phyloP scores from a whole-genome alignment of 495 filamentous ascomycete species.

The Xylaria acuta region DNA sequence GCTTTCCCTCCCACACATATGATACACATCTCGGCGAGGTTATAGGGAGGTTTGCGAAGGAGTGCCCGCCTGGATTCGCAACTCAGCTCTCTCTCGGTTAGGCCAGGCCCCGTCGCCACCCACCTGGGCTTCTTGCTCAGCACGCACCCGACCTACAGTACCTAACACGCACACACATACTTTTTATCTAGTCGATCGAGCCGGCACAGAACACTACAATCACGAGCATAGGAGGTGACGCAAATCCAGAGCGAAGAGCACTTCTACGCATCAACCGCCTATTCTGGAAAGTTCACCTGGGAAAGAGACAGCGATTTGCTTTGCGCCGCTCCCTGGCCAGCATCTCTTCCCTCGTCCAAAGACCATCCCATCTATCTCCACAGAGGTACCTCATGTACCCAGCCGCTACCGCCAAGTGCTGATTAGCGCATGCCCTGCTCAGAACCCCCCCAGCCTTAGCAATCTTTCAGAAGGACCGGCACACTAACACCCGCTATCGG shows the following conservation, averaged over 20 bases:
- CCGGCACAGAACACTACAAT: background rate
- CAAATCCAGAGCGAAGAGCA: background rate
- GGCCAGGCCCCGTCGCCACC: constrained; percentile 13
- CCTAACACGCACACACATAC: background rate
- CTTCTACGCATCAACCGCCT: background rate
- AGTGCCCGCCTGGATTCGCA: background rate
- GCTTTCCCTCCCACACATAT: background rate
- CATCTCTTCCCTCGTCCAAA: background rate
- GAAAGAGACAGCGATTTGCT: background rate
- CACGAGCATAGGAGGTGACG: background rate
- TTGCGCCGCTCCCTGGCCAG: background rate
- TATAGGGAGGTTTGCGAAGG: background rate
- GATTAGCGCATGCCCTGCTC: constrained; percentile 6
- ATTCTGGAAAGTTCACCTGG: background rate
- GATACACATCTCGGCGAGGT: background rate
- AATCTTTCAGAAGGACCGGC: background rate
- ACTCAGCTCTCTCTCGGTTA: constrained; percentile 8
- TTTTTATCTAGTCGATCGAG: constrained; percentile 3
- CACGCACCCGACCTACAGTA: background rate
- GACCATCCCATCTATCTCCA: background rate
- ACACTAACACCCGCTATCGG: background rate
- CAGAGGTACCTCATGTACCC: background rate
- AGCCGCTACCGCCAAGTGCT: background rate
- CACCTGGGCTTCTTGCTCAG: background rate
- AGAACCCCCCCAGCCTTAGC: background rate